Base-by-base conservation (phyloP, 2,329 filamentous ascomycete species). In the Pseudopithomyces maydicus region DNA sequence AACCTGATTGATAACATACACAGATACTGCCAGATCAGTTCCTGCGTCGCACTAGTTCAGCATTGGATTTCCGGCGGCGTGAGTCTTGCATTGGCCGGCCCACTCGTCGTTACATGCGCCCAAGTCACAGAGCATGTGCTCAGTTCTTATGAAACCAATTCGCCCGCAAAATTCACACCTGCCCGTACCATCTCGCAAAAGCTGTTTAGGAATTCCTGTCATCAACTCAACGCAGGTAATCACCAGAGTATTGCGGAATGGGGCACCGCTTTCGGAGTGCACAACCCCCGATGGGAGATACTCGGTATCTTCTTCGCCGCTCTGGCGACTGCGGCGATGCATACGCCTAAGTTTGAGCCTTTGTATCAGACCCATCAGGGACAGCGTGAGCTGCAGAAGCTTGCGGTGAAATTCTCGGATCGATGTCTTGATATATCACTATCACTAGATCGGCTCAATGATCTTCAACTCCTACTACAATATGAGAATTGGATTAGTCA, bases 281-380 rank as follows among this genome's bases (percentile, higher is more conserved):
- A 70, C 17, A 70, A 74, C 54, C 58, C 68, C 12, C 74, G 78
- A 11, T 79, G 78, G 77, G 78, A 79, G 46, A 74, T 74, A 0
- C 47, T 80, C 1, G 77, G 75, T 1, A 65, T 77, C 38, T 73
- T 80, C 10, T 69, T 80, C 19, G 68, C 75, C 14, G 47, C 47
- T 29, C 35, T 50, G 29, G 47, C 47, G 14, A 23, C 47, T 12
- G 47, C 47, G 26, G 39, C 47, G 29, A 50, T 39, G 20, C 47
- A 50, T 14, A 41, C 4, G 66, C 73, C n/a, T 68, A 74, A 12
- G 74, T 75, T n/a, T 67, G 76, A 57, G 71, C 77, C n/a, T 75
- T 14, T 50, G 35, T 50, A 39, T 32, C 20, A 23, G 35, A 17
- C 47, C n/a, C 35, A 39, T 14, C 35, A 39, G 29, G 47, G 19